phyloP scores from a whole-genome alignment of 2,329 filamentous ascomycete species.

The Hymenoscyphus linearis region DNA sequence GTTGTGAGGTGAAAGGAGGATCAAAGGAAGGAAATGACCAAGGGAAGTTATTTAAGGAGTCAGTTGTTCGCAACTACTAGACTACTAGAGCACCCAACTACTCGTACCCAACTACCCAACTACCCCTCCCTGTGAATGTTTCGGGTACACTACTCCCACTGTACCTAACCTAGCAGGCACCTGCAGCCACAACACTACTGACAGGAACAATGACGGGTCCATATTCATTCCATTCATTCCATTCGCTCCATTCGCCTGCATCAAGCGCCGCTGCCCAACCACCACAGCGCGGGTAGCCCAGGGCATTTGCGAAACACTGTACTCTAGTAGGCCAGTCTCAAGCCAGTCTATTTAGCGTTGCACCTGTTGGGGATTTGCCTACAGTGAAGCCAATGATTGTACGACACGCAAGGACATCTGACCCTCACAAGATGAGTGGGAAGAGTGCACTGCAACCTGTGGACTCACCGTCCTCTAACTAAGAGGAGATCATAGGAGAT shows the following conservation, averaged over 20 bases:
- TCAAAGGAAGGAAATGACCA: background rate
- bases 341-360: conserved; percentile 25
- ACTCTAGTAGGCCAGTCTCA: too few species aligned
- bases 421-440: conserved; percentile 11
- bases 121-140: conserved; percentile 3
- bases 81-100: too few species aligned
- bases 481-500: background rate
- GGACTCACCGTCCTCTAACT: conserved; percentile 18
- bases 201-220: conserved; percentile 15
- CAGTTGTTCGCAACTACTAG: too few species aligned
- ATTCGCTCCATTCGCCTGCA: background rate
- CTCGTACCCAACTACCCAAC: background rate
- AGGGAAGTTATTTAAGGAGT: conserved; percentile 15
- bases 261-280: conserved; percentile 1
- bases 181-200: background rate
- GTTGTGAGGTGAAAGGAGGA: conserved; percentile 1
- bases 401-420: conserved; percentile 25
- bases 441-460: background rate
- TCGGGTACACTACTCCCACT: background rate
- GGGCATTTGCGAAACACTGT: conserved; percentile 18
- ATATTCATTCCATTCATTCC: background rate
- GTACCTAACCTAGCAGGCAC: too few species aligned
- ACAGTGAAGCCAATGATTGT: conserved; percentile 21
- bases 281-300: background rate
- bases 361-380: conserved; percentile 6